Conservation (phyloP, 345 rosid species). For the Boechera divaricarpa region DNA sequence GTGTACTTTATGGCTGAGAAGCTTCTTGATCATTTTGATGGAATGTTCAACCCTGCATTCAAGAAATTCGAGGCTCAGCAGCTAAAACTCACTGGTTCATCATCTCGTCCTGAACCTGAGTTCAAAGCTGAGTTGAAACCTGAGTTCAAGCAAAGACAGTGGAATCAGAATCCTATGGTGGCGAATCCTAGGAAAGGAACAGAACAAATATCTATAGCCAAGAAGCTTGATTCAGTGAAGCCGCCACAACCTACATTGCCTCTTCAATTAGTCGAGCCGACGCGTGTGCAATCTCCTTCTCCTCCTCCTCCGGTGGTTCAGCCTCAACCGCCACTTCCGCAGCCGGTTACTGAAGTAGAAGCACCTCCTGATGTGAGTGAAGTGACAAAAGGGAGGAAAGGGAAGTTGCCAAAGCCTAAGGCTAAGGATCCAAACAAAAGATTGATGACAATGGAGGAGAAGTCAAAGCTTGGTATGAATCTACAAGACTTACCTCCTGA, state of each 20-base stretch:
- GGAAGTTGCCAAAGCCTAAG: slow-evolving; percentile 77
- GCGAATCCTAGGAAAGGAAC: slow-evolving; percentile 29
- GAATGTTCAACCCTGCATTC: slow-evolving; percentile 51
- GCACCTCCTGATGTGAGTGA: slow-evolving; percentile 19
- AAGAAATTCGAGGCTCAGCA: slow-evolving; percentile 42
- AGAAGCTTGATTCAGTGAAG: slow-evolving; percentile 41
- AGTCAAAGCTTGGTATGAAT: slow-evolving; percentile 69
- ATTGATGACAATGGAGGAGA: slow-evolving; percentile 72
- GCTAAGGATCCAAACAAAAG: slow-evolving; percentile 83
- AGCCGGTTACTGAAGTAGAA: slow-evolving; percentile 32
- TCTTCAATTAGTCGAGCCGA: slow-evolving; percentile 15
- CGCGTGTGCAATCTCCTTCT: slow-evolving; percentile 21
- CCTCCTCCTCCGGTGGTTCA: not conserved
- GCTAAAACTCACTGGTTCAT: slow-evolving; percentile 14
- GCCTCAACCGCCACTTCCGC: slow-evolving; percentile 52
- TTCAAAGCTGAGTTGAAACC: slow-evolving; percentile 26
- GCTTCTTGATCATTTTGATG: slow-evolving; percentile 55
- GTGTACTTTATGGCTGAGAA: slow-evolving; percentile 60
- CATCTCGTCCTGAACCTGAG: slow-evolving; percentile 23
- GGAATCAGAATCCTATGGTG: slow-evolving; percentile 29
- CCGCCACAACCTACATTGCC: slow-evolving; percentile 33
- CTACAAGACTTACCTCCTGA: slow-evolving; percentile 77
- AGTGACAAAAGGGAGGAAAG: slow-evolving; percentile 29
- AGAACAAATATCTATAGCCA: slow-evolving; percentile 35
- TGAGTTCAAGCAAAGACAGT: slow-evolving; percentile 37